Conservation (phyloP, 768 basidiomycete genomes). For the Agaricus subrufescens region DNA sequence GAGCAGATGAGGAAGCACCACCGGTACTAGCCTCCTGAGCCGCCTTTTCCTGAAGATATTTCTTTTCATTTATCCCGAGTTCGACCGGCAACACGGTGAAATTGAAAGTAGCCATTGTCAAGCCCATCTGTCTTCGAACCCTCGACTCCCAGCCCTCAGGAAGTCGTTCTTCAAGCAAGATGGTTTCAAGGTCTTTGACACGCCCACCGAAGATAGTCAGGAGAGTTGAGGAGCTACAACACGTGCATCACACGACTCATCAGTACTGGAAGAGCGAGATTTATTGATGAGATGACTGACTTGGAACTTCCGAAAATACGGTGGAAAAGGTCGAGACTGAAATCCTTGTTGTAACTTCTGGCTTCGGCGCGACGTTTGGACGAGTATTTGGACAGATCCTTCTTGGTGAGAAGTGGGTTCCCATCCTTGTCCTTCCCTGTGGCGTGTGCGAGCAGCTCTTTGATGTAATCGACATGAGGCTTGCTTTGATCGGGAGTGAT, state of each 20-base stretch:
- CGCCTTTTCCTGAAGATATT: constrained; percentile 15
- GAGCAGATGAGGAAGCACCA: neutral
- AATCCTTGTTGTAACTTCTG: constrained; percentile 49
- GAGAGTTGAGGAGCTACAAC: constrained; percentile 53
- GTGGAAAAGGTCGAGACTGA: constrained; percentile 43
- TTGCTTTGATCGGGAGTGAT: constrained; percentile 46
- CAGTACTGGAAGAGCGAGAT: neutral
- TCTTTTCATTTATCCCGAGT: constrained; percentile 25
- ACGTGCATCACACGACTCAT: too few species aligned
- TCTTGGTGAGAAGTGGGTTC: constrained; percentile 42
- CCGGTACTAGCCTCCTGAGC: neutral
- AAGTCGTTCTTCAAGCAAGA: constrained; percentile 60
- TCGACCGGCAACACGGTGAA: constrained; percentile 31
- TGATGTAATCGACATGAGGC: constrained; percentile 44
- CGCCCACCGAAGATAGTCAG: constrained; percentile 48
- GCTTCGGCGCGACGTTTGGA: constrained; percentile 60
- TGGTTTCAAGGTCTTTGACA: constrained; percentile 39
- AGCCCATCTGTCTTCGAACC: constrained; percentile 39
- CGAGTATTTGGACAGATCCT: constrained; percentile 54
- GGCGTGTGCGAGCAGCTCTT: constrained; percentile 52
- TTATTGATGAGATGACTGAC: constrained; percentile 32
- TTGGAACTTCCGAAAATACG: constrained; percentile 64
- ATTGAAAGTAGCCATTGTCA: constrained; percentile 55
- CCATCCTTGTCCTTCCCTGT: constrained; percentile 53
- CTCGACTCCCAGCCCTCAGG: constrained; percentile 62